phyloP scores from a whole-genome alignment of 495 filamentous ascomycete genomes.

The Pyrenopolyporus hunteri region DNA sequence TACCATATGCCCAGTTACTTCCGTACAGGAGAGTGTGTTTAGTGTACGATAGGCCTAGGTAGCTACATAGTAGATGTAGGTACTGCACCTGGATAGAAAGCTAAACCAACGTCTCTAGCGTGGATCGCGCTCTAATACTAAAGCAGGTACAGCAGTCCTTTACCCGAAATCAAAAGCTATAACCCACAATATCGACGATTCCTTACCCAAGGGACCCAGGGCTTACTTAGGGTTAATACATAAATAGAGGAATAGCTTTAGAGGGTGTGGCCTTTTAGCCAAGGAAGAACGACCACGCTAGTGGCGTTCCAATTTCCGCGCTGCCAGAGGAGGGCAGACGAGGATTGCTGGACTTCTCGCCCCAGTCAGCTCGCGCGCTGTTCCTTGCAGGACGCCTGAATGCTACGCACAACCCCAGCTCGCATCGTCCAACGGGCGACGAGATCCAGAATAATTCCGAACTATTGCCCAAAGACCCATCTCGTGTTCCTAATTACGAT shows the following conservation, averaged over 20 bases:
- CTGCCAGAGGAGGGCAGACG: constrained; percentile 1
- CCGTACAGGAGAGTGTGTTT: no score
- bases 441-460: constrained; percentile 34
- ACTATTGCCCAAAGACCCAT: constrained; percentile 38
- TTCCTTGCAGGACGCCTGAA: constrained; percentile 38
- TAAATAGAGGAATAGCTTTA: no score
- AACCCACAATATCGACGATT: no score
- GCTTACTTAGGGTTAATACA: no score
- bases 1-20: no score
- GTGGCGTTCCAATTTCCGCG: constrained; percentile 41
- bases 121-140: no score
- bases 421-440: constrained; percentile 30
- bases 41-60: no score
- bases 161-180: no score
- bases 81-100: not conserved
- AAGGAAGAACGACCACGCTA: constrained; percentile 26
- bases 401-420: constrained; percentile 29
- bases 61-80: not conserved
- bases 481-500: constrained; percentile 36
- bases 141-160: no score
- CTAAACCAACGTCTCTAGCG: no score
- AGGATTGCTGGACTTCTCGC: constrained; percentile 9
- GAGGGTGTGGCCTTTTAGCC: constrained; percentile 26
- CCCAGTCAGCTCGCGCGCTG: constrained; percentile 24
- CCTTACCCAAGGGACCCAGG: no score